Percentiles rank a stretch among this genome's conserved stretches.
These are phyloP conservation scores for Claviceps pusilla DNA, from an alignment of 2,329 filamentous ascomycete genomes.

Conservation along the genomic window DNA sequence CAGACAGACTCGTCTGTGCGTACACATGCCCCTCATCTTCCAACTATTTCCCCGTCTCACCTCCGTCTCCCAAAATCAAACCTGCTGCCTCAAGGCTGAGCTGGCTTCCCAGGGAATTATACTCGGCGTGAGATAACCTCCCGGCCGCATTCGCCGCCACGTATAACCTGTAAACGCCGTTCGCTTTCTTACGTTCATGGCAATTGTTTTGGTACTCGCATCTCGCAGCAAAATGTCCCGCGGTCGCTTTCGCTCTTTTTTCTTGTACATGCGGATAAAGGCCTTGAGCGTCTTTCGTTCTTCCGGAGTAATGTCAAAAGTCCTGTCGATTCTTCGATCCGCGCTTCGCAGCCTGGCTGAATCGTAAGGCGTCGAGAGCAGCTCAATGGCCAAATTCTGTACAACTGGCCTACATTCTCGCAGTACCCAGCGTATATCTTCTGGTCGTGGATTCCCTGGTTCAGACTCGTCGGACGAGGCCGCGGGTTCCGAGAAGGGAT, in stretches of 20 bases:
- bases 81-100: not conserved
- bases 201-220: conserved; percentile 44
- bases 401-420: conserved; percentile 24
- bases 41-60: not conserved
- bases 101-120: not conserved
- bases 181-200: conserved; percentile 67
- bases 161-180: conserved; percentile 83
- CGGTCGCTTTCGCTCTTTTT: conserved; percentile 60
- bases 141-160: conserved; percentile 43
- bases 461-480: conserved; percentile 26
- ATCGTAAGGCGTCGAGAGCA: conserved; percentile 34
- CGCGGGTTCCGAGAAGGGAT: conserved; percentile 51
- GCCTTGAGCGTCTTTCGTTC: conserved; percentile 31
- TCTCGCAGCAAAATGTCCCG: conserved; percentile 79
- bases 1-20: not conserved
- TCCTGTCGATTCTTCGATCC: conserved; percentile 31
- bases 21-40: not conserved
- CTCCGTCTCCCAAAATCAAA: not conserved
- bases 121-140: conserved; percentile 14
- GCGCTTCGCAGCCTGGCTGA: conserved; percentile 31
- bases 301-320: conserved; percentile 17
- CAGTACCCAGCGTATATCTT: conserved; percentile 20
- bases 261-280: conserved; percentile 37
- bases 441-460: conserved; percentile 13
- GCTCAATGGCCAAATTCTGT: conserved; percentile 28